These are phyloP conservation scores for Entomortierella parvispora DNA, from an alignment of 192 early-diverging fungal species.

Conservation along the genomic window DNA sequence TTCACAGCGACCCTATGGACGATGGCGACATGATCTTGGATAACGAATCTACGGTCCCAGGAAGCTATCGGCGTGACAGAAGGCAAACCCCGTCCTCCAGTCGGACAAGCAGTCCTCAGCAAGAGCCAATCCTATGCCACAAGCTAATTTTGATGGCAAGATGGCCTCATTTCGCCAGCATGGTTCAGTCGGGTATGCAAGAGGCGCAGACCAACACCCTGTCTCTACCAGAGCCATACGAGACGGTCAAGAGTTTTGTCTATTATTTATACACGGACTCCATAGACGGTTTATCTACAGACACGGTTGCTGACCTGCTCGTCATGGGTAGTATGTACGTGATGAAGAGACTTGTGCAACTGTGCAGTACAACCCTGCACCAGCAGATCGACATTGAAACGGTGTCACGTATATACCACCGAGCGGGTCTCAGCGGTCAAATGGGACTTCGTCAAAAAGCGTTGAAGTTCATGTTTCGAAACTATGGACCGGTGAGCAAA, in stretches of 20 bases:
- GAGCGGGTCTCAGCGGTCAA: slow-evolving; percentile 61
- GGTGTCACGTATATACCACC: slow-evolving; percentile 65
- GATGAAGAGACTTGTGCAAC: slow-evolving; percentile 59
- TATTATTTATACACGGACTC: slow-evolving; percentile 69
- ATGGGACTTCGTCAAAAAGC: slow-evolving; percentile 61
- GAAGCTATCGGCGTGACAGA: slow-evolving; percentile 2
- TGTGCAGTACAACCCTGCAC: slow-evolving; percentile 61
- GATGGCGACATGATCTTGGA: slow-evolving; percentile 49
- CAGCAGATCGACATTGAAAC: slow-evolving; percentile 60
- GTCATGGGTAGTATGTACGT: slow-evolving; percentile 70
- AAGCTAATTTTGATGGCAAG: slow-evolving; percentile 66
- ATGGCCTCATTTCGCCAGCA: slow-evolving; percentile 70
- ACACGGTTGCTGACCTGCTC: slow-evolving; percentile 62
- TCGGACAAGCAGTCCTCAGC: slow-evolving; percentile 45
- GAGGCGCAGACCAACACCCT: slow-evolving; percentile 60
- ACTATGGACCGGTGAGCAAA: slow-evolving; percentile 69
- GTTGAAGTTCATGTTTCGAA: slow-evolving; percentile 63
- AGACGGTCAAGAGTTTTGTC: slow-evolving; percentile 63
- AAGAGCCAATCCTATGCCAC: slow-evolving; percentile 63
- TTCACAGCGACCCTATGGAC: slow-evolving; percentile 10
- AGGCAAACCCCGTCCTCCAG: slow-evolving; percentile 43
- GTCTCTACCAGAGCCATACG: slow-evolving; percentile 62
- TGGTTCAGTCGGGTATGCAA: slow-evolving; percentile 64
- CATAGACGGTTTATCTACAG: slow-evolving; percentile 48
- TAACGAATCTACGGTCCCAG: slow-evolving; percentile 25